Conservation (phyloP, 164 flowering plant species). For the Macadamia integrifolia region DNA sequence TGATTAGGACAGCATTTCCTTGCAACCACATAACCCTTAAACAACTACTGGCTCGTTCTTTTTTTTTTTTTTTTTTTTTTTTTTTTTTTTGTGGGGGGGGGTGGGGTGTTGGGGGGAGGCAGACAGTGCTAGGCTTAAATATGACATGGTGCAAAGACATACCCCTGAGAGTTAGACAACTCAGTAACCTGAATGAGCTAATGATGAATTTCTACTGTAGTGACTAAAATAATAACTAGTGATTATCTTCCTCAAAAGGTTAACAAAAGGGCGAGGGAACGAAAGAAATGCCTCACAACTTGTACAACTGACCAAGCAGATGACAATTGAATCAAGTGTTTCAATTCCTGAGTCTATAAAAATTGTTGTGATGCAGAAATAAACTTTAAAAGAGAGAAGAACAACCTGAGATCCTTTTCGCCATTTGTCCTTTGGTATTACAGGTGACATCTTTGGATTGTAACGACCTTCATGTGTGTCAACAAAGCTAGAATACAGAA, state of each 20-base stretch:
- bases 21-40: background rate
- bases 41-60: background rate
- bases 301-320: background rate
- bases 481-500: slow-evolving; percentile 50
- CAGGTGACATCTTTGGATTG: slow-evolving; percentile 79
- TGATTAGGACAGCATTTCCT: background rate
- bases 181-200: background rate
- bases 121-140: background rate
- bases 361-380: background rate
- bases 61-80: too few relatives aligned
- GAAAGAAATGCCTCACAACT: background rate
- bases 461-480: slow-evolving; percentile 66
- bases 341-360: background rate
- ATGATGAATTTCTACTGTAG: background rate
- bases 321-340: background rate
- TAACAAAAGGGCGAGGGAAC: background rate
- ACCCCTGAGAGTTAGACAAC: too few relatives aligned
- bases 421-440: slow-evolving; percentile 74
- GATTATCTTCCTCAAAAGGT: background rate
- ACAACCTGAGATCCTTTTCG: slow-evolving; percentile 97
- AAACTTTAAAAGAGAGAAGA: background rate
- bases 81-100: too few relatives aligned
- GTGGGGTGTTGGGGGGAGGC: too few relatives aligned
- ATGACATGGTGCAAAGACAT: too few relatives aligned
- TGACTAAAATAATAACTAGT: background rate